Percentiles rank a stretch among this genome's conserved stretches.
phyloP scores from a whole-genome alignment of 257 asterid genomes.

The Solanum etuberosum region DNA sequence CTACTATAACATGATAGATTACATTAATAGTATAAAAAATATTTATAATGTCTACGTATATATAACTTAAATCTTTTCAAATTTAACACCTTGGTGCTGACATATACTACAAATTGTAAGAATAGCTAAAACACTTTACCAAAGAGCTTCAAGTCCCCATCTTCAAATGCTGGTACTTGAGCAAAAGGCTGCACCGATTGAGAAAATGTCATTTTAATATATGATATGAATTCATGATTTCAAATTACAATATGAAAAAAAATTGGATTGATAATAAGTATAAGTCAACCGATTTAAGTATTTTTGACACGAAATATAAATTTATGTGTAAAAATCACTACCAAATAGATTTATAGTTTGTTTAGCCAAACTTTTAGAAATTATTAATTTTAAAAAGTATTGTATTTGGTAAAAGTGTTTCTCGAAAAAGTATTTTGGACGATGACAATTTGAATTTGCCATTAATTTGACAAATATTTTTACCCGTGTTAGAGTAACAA shows the following conservation, averaged over 20 bases:
- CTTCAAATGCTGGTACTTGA: constrained; percentile 34
- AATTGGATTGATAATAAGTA: not conserved
- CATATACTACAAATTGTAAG: not conserved
- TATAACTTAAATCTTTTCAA: not conserved
- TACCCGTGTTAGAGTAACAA: not conserved
- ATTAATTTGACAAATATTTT: not conserved
- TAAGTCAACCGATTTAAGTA: no score
- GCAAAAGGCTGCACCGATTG: constrained; percentile 33
- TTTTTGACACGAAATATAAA: not conserved
- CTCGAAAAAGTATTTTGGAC: not conserved
- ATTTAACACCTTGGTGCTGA: not conserved
- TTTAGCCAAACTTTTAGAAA: not conserved
- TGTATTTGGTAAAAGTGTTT: not conserved
- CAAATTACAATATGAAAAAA: not conserved
- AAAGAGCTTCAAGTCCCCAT: constrained; percentile 36
- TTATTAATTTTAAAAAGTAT: no score
- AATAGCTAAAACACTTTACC: constrained; percentile 8
- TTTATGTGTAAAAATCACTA: not conserved
- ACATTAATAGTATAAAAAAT: not conserved
- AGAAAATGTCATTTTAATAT: not conserved
- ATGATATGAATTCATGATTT: not conserved
- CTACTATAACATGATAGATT: not conserved
- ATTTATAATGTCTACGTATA: not conserved
- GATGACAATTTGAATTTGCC: not conserved
- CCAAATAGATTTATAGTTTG: not conserved